Conservation (phyloP, 192 early-diverging fungal genomes). For the Spizellomyces punctatus region DNA sequence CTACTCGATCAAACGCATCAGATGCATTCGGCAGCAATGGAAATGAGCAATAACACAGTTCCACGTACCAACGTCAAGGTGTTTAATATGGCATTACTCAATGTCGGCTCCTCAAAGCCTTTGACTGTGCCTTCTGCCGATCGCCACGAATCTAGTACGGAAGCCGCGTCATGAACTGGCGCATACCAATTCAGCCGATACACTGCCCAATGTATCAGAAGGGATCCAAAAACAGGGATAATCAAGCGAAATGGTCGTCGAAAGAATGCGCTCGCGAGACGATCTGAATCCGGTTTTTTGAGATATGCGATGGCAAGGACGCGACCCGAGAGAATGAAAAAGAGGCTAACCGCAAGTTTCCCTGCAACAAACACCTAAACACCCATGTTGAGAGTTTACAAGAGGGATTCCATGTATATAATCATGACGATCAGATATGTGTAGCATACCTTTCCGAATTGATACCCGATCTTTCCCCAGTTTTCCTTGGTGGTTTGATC, state of each 20-base stretch:
- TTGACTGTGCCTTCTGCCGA: not conserved
- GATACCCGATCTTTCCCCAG: no score
- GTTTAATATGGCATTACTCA: not conserved
- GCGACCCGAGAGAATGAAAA: slow-evolving; percentile 30
- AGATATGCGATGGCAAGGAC: slow-evolving; percentile 8
- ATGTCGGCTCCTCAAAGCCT: not conserved
- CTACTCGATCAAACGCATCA: not conserved
- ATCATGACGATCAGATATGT: no score
- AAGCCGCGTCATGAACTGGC: not conserved
- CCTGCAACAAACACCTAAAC: not conserved
- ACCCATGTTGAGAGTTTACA: not conserved
- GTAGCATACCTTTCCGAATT: no score
- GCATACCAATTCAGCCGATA: not conserved
- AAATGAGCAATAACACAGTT: not conserved
- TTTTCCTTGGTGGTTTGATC: no score
- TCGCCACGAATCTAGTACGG: not conserved
- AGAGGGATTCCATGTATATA: no score
- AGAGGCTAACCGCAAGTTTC: slow-evolving; percentile 14
- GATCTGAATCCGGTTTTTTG: not conserved
- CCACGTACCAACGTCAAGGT: not conserved
- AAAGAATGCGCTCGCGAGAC: slow-evolving; percentile 10
- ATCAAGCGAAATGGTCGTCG: slow-evolving; percentile 14
- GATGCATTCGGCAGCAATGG: not conserved
- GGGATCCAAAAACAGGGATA: slow-evolving; percentile 8
- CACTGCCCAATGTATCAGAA: slow-evolving; percentile 12